Evolutionary conservation across 2,329 filamentous ascomycete genomes (phyloP).

Genomic region (Clonostachys byssicola): DNA sequence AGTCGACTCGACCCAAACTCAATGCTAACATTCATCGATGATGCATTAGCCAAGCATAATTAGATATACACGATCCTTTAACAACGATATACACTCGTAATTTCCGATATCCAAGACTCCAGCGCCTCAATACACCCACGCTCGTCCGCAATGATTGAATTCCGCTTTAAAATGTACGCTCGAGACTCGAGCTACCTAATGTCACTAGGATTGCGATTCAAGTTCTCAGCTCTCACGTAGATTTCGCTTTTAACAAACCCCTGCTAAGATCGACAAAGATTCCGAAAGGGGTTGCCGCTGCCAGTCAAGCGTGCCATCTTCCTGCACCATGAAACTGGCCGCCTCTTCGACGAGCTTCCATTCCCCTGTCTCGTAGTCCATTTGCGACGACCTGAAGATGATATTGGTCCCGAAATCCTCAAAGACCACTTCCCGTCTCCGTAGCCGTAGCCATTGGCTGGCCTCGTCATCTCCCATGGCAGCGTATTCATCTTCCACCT

Average conservation of each 20-base stretch:
- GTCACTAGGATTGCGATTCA: neutral
- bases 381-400: slow-evolving; percentile 28
- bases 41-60: too few species aligned
- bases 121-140: too few species aligned
- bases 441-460: slow-evolving; percentile 32
- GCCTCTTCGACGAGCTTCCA: slow-evolving; percentile 33
- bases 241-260: slow-evolving; percentile 11
- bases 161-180: too few species aligned
- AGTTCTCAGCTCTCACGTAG: slow-evolving; percentile 7
- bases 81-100: too few species aligned
- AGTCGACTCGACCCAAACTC: too few species aligned
- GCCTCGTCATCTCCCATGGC: slow-evolving; percentile 20
- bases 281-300: slow-evolving; percentile 26
- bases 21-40: too few species aligned
- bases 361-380: slow-evolving; percentile 16
- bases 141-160: too few species aligned
- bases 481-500: slow-evolving; percentile 23
- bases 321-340: slow-evolving; percentile 19
- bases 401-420: slow-evolving; percentile 28
- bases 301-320: slow-evolving; percentile 26
- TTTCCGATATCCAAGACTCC: too few species aligned
- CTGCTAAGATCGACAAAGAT: slow-evolving; percentile 20
- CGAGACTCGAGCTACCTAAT: too few species aligned
- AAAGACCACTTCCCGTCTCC: slow-evolving; percentile 29
- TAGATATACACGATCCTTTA: too few species aligned